Percentiles rank a stretch among this genome's conserved stretches.
phyloP scores from a whole-genome alignment of 2,329 filamentous ascomycete genomes.

The Incumbomyces lentus region DNA sequence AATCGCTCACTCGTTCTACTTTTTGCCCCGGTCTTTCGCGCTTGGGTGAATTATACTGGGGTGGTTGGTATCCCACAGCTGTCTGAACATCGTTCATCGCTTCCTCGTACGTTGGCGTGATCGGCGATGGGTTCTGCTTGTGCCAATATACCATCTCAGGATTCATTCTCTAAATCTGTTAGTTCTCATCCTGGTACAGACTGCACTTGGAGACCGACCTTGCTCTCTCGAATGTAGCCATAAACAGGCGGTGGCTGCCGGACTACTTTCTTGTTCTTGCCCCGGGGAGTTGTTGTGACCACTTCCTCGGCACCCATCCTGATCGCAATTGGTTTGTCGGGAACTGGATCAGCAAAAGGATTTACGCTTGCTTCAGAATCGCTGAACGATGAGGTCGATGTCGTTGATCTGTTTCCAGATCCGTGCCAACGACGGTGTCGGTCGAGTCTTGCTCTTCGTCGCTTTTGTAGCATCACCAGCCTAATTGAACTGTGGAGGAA shows the following conservation, averaged over 20 bases:
- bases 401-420: constrained; percentile 31
- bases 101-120: constrained; percentile 19
- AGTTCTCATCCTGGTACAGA: no score
- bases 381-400: constrained; percentile 46
- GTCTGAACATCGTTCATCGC: constrained; percentile 13
- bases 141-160: constrained; percentile 76
- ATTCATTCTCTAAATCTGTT: constrained; percentile 71
- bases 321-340: constrained; percentile 61
- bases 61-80: constrained; percentile 46
- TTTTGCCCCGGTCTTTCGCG: constrained; percentile 56
- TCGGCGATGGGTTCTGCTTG: constrained; percentile 36
- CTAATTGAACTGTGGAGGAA: constrained; percentile 72
- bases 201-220: constrained; percentile 46
- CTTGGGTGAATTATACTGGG: constrained; percentile 63
- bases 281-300: constrained; percentile 36
- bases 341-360: constrained; percentile 5
- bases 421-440: constrained; percentile 26
- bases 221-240: constrained; percentile 71
- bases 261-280: constrained; percentile 40
- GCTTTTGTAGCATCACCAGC: constrained; percentile 56
- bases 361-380: constrained; percentile 46
- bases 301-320: constrained; percentile 67
- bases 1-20: constrained; percentile 36
- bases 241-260: constrained; percentile 65
- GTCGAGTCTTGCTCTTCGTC: constrained; percentile 26